Percentiles rank a stretch among this genome's conserved stretches.
Conservation (phyloP, 2,329 filamentous ascomycete species). For the Triangularia setosa region DNA sequence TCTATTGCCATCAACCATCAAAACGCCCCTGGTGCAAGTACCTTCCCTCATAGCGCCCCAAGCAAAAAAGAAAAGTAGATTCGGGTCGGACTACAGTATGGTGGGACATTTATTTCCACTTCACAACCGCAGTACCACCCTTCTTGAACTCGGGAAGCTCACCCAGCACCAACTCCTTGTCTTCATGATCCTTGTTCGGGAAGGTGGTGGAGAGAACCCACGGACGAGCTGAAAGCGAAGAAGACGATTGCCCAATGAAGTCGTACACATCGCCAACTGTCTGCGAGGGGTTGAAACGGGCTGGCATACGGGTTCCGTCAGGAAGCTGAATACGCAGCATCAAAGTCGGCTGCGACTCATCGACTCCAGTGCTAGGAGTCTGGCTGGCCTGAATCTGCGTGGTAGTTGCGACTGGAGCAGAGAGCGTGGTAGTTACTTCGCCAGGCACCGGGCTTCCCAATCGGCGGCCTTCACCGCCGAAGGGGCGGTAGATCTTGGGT, state of each 20-base stretch:
- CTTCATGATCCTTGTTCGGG: slow-evolving; percentile 73
- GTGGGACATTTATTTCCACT: slow-evolving; percentile 39
- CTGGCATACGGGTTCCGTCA: slow-evolving; percentile 72
- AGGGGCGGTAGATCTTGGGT: slow-evolving; percentile 73
- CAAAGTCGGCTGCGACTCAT: slow-evolving; percentile 64
- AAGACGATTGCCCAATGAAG: slow-evolving; percentile 64
- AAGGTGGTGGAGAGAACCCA: slow-evolving; percentile 82
- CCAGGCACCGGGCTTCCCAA: slow-evolving; percentile 75
- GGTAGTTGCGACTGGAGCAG: slow-evolving; percentile 23
- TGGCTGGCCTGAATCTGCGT: slow-evolving; percentile 33
- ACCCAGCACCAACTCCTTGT: slow-evolving; percentile 56
- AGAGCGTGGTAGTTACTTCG: slow-evolving; percentile 37
- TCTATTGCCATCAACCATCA: background rate
- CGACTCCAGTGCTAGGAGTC: slow-evolving; percentile 43
- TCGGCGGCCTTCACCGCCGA: slow-evolving; percentile 66
- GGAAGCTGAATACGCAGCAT: slow-evolving; percentile 74
- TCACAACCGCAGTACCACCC: slow-evolving; percentile 62
- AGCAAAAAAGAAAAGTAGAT: too few species aligned
- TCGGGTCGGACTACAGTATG: too few species aligned
- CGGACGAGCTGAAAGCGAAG: slow-evolving; percentile 51
- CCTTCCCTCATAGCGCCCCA: too few species aligned
- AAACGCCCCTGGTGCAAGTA: background rate
- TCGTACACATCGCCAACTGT: slow-evolving; percentile 74
- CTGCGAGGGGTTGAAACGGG: slow-evolving; percentile 75
- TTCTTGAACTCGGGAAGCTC: slow-evolving; percentile 63